phyloP scores from a whole-genome alignment of 306 rosid genomes.

The Sindora glabra region DNA sequence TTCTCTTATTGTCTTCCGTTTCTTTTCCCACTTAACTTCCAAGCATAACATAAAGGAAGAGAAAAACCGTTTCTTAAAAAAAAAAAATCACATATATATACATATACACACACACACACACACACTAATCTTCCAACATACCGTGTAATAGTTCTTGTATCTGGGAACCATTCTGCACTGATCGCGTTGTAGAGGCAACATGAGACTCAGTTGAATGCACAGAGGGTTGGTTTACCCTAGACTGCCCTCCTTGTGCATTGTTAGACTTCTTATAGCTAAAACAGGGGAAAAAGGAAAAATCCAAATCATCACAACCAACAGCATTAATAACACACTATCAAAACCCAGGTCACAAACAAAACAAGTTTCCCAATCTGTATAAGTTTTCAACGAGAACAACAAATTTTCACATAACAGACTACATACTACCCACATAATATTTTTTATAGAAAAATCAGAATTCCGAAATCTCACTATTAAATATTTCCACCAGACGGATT shows the following conservation, averaged over 20 bases:
- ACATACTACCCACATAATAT: too few species aligned
- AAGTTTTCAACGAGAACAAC: neutral
- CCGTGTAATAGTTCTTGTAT: conserved; percentile 49
- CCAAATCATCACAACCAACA: too few species aligned
- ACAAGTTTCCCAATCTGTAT: neutral
- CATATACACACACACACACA: too few species aligned
- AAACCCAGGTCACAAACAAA: too few species aligned
- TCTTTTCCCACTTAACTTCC: too few species aligned
- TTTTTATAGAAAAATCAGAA: neutral
- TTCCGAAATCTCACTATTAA: conserved; percentile 5
- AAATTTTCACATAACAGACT: neutral
- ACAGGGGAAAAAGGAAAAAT: conserved; percentile 10
- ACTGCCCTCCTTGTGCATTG: conserved; percentile 88
- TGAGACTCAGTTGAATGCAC: conserved; percentile 47
- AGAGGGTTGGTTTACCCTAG: conserved; percentile 49
- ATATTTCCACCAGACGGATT: neutral
- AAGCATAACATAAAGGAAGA: conserved; percentile 11
- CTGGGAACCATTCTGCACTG: conserved; percentile 59
- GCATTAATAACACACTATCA: too few species aligned
- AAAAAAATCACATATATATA: too few species aligned
- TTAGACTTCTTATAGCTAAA: conserved; percentile 64
- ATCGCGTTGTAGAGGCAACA: conserved; percentile 32
- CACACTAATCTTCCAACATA: conserved; percentile 27
- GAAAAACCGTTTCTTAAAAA: neutral
- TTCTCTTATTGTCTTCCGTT: too few species aligned